Evolutionary conservation across 345 rosid species (phyloP), one percentile per base, ranked within the genome.

Genomic region (Noccaea caerulescens): DNA sequence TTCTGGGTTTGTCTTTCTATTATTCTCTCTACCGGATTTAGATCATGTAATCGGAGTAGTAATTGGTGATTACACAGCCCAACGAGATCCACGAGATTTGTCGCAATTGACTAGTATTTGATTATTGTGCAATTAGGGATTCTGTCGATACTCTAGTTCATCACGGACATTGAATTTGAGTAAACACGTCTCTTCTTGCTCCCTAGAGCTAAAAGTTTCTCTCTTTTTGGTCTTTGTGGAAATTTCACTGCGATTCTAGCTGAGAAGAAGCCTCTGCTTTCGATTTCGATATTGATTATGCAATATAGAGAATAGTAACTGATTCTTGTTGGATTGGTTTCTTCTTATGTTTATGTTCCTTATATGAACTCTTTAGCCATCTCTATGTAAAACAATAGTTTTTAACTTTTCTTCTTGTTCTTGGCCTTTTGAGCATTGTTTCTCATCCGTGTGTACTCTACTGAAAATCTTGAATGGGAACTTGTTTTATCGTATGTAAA

Each of bases 111-210:
- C 0, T 9, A 4, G 23, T 71, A 30, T 49, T 32, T 37, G 51
- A 38, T 39, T 60, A 12, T 27, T 47, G 25, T 46, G 1, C 36
- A 23, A 14, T 36, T 32, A 69, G 18, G 11, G 33, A 33, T 49
- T 50, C 43, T 60, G 33, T 56, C 10, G 13, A 10, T 14, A 53
- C 51, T 51, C 32, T 30, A 63, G 38, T 53, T 71, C 55, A 33
- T 33, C 63, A 30, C 4, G 6, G 20, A 38, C 43, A 25, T 3
- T 4, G 10, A 30, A 43, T 20, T 69, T 58, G 57, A 58, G 4
- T 25, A 58, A n/a, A 11, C 50, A 10, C 33, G 49, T 49, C 27
- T 25, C 27, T 25, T 25, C 68, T 61, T 62, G 62, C 45, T 52
- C 38, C 20, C 27, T 39, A 39, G 33, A 30, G 11, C 45, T 61